Evolutionary conservation across 257 asterid species (phyloP).

Genomic region (Linaria vulgaris): DNA sequence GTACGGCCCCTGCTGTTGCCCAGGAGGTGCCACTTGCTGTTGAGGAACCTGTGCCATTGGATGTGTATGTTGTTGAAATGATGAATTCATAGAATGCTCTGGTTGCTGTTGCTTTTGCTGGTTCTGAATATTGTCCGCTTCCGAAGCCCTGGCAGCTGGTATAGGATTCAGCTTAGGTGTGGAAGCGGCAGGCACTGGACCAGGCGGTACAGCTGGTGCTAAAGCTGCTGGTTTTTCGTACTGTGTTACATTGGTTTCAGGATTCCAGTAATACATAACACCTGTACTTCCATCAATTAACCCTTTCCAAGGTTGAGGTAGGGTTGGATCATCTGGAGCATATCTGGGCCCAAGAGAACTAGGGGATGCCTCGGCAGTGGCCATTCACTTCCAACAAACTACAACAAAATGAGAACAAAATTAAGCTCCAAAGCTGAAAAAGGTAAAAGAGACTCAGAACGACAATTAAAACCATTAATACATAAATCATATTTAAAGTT

Average conservation of each 20-base stretch:
- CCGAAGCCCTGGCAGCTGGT: slow-evolving; percentile 58
- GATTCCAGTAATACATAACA: slow-evolving; percentile 81
- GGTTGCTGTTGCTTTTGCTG: slow-evolving; percentile 42
- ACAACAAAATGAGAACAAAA: slow-evolving; percentile 20
- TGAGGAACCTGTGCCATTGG: slow-evolving; percentile 36
- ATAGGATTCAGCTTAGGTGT: slow-evolving; percentile 64
- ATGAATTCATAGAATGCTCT: slow-evolving; percentile 40
- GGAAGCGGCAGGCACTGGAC: slow-evolving; percentile 59
- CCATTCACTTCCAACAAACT: slow-evolving; percentile 44
- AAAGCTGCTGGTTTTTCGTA: slow-evolving; percentile 67
- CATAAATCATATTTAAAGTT: background rate
- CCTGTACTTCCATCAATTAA: slow-evolving; percentile 81
- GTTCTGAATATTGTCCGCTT: slow-evolving; percentile 45
- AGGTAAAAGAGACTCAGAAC: background rate
- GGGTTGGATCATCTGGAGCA: slow-evolving; percentile 88
- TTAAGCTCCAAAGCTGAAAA: slow-evolving; percentile 6
- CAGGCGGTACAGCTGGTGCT: slow-evolving; percentile 72
- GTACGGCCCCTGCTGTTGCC: slow-evolving; percentile 56
- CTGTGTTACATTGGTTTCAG: slow-evolving; percentile 84
- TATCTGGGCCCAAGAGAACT: slow-evolving; percentile 69
- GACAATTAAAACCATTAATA: slow-evolving; percentile 5
- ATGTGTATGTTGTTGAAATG: slow-evolving; percentile 47
- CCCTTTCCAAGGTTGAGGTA: slow-evolving; percentile 96
- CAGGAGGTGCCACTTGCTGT: slow-evolving; percentile 35
- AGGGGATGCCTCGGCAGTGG: slow-evolving; percentile 65